Evolutionary conservation across 257 asterid genomes (phyloP).

Genomic region (Euphrasia confusa): DNA sequence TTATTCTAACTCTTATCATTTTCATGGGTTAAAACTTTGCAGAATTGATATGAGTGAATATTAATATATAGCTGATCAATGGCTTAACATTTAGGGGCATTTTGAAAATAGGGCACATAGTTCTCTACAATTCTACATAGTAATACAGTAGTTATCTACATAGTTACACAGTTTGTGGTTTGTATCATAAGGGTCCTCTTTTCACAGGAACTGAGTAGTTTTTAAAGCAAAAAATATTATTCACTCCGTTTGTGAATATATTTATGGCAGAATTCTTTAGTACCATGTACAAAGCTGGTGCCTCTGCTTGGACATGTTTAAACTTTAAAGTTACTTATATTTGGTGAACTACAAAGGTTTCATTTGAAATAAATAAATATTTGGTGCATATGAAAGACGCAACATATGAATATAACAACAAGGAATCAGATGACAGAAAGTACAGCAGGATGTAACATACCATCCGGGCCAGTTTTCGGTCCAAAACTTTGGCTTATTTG

Average conservation of each 20-base stretch:
- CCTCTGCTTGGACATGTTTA: slow-evolving; percentile 1
- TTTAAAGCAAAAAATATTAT: not conserved
- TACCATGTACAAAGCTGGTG: not conserved
- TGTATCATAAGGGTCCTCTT: no score
- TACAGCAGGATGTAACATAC: slow-evolving; percentile 35
- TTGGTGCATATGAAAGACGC: not conserved
- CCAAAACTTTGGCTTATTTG: slow-evolving; percentile 80
- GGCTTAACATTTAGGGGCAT: not conserved
- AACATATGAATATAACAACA: not conserved
- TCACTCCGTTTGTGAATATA: not conserved
- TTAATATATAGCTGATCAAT: slow-evolving; percentile 8
- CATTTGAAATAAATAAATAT: not conserved
- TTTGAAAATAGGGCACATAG: no score
- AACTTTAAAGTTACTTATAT: slow-evolving; percentile 15
- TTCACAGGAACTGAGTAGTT: no score
- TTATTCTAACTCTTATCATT: slow-evolving; percentile 4
- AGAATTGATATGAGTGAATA: not conserved
- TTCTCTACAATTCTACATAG: no score
- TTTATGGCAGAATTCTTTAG: not conserved
- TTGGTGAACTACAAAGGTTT: not conserved
- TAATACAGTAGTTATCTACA: no score
- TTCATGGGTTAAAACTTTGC: slow-evolving; percentile 8
- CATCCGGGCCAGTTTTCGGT: slow-evolving; percentile 99
- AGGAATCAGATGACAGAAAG: not conserved
- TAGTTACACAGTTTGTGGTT: no score